Base-by-base conservation (phyloP, 257 asterid species). In the Sherardia arvensis region DNA sequence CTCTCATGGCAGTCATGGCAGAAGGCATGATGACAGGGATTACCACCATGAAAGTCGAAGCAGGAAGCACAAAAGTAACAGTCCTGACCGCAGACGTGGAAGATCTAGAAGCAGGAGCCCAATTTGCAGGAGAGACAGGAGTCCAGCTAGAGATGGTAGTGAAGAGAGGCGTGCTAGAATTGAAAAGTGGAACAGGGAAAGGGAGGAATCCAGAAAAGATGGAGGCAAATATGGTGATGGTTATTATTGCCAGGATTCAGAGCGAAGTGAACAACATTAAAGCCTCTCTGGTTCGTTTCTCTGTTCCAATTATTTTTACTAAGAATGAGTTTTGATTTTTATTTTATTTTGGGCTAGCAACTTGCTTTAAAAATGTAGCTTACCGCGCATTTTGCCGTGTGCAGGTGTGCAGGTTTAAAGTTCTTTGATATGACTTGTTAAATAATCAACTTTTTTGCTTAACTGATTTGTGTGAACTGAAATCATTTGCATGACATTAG, bases 371-470 rank as follows among this genome's bases (percentile, higher is more conserved):
- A 80, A 73, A 70, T 63, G 49, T 70, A 73, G 88, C 96, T 88
- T 74, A 88, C 81, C 78, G 87, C 85, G 75, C 91, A 91, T 83
- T 91, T 91, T 88, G 94, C 94, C 81, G 88, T 86, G 91, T 91
- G 96, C 98, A 88, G 98, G 96, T 86, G 83, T 81, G 92, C 95
- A 86, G 92, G 96, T 82, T 84, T 84, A 69, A 91, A 78, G 75
- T 86, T 82, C 84, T 86, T 68, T 86, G 81, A 69, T 86, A 66
- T 80, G 94, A 87, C 82, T 74, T 73, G 71, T 83, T 80, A 82
- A 78, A 66, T 32, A 54, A 61, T 54, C 72, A 29, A 61, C 49
- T 20, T 36, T 64, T 79, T 68, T 76, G 62, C 47, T 29, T 67
- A 33, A 59, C 64, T 66, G 28, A 65, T 66, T 49, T 76, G 23